Evolutionary conservation across 495 filamentous ascomycete species (phyloP).

Genomic region (Jackrogersella minutella): DNA sequence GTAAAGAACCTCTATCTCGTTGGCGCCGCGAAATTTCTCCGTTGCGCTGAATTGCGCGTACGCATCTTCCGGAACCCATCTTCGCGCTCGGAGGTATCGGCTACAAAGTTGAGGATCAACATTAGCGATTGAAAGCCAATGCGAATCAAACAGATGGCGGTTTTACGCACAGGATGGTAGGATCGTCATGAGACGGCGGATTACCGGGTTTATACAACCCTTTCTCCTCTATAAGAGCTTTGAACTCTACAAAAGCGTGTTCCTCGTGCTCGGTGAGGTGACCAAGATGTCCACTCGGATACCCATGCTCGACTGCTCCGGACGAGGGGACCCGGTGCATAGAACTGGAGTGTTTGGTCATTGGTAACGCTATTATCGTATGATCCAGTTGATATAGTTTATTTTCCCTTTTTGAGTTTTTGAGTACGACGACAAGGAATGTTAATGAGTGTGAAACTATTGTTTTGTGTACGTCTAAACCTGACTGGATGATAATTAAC

Average conservation of each 20-base stretch:
- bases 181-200: slow-evolving; percentile 75
- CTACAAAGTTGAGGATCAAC: slow-evolving; percentile 51
- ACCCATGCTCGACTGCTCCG: slow-evolving; percentile 57
- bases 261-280: slow-evolving; percentile 76
- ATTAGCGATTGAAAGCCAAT: slow-evolving; percentile 14
- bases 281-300: slow-evolving; percentile 72
- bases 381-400: background rate
- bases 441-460: background rate
- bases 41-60: slow-evolving; percentile 87
- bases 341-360: slow-evolving; percentile 34
- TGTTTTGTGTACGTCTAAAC: slow-evolving; percentile 6
- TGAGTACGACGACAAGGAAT: background rate
- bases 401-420: background rate
- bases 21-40: slow-evolving; percentile 84
- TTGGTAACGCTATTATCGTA: slow-evolving; percentile 17
- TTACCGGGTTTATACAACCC: slow-evolving; percentile 68
- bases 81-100: slow-evolving; percentile 81
- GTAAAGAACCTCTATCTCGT: slow-evolving; percentile 76
- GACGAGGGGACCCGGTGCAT: slow-evolving; percentile 44
- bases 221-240: slow-evolving; percentile 67
- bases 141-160: background rate
- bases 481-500: background rate
- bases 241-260: slow-evolving; percentile 71
- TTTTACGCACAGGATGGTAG: slow-evolving; percentile 75
- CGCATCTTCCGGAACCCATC: slow-evolving; percentile 75